Evolutionary conservation across 148 eudicot genomes (phyloP).

Genomic region (Fallopia convolvulus): DNA sequence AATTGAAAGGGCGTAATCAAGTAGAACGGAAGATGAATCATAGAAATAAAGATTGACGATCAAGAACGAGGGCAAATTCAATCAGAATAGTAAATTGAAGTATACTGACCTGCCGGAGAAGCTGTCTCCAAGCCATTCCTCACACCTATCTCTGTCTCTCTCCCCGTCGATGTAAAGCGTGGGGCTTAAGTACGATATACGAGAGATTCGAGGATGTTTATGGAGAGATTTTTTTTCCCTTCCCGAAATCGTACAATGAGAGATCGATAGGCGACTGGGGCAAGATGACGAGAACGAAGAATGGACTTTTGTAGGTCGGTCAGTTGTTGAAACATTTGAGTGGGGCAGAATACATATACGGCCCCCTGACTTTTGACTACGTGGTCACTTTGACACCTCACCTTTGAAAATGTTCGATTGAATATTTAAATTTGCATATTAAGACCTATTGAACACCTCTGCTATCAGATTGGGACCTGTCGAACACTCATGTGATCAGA

Average conservation of each 20-base stretch:
- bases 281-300: background rate
- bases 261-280: background rate
- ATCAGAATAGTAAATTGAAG: background rate
- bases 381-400: no score
- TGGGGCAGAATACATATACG: no score
- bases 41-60: background rate
- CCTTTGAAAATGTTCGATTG: no score
- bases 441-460: no score
- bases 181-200: background rate
- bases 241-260: background rate
- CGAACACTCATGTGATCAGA: no score
- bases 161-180: background rate
- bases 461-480: no score
- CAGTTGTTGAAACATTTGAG: background rate
- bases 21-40: background rate
- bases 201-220: background rate
- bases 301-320: background rate
- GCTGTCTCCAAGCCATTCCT: slow-evolving; percentile 62
- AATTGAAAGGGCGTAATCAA: background rate
- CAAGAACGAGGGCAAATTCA: background rate
- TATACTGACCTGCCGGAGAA: slow-evolving; percentile 55
- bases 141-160: slow-evolving; percentile 8
- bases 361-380: no score
- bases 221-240: background rate
- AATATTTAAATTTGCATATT: no score